These are phyloP conservation scores for Hansenula anomala DNA, from an alignment of 1,139 yeast genomes.

Conservation along the genomic window DNA sequence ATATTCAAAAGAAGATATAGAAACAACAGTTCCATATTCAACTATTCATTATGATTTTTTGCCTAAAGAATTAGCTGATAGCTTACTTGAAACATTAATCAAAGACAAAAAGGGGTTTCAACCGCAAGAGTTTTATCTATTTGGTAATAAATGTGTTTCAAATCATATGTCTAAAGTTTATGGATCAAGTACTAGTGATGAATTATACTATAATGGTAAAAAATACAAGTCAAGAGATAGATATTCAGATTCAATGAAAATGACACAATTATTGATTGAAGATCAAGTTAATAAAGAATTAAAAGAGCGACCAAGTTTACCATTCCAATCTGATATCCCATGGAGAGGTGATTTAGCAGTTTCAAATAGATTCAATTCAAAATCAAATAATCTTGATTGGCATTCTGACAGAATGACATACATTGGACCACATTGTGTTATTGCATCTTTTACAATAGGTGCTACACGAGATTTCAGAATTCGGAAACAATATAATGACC, in stretches of 20 bases:
- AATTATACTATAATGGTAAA: conserved; percentile 35
- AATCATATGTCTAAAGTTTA: conserved; percentile 40
- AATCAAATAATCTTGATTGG: conserved; percentile 54
- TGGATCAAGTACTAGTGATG: conserved; percentile 22
- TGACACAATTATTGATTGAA: conserved; percentile 39
- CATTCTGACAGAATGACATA: conserved; percentile 70
- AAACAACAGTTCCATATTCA: conserved; percentile 39
- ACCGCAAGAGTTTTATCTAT: conserved; percentile 46
- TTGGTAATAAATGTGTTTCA: conserved; percentile 54
- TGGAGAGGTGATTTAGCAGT: conserved; percentile 55
- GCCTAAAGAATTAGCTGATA: conserved; percentile 42
- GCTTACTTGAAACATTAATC: conserved; percentile 36
- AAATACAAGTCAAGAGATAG: conserved; percentile 19
- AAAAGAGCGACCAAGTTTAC: conserved; percentile 22
- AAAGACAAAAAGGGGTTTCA: conserved; percentile 35
- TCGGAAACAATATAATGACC: conserved; percentile 31
- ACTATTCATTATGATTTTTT: conserved; percentile 47
- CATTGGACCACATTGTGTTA: conserved; percentile 64
- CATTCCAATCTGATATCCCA: conserved; percentile 28
- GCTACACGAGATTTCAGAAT: conserved; percentile 61
- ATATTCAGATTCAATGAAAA: conserved; percentile 35
- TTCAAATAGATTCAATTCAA: conserved; percentile 48
- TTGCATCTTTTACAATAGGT: conserved; percentile 65
- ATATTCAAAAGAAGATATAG: conserved; percentile 38
- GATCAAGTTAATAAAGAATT: conserved; percentile 37